These are phyloP conservation scores for Kondoa subrosea DNA, from an alignment of 768 basidiomycete genomes.

Conservation along the genomic window DNA sequence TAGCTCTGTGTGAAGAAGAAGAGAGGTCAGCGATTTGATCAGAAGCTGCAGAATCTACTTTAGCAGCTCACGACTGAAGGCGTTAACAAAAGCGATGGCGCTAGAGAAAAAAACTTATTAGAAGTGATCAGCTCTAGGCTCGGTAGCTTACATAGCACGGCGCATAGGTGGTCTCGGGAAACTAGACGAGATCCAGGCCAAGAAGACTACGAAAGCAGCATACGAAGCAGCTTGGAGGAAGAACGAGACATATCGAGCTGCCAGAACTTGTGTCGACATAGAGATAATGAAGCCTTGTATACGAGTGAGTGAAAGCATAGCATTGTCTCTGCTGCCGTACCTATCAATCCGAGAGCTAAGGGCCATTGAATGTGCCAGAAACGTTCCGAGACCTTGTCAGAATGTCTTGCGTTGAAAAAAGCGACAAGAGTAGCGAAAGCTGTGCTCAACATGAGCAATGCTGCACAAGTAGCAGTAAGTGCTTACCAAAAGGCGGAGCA, in stretches of 20 bases:
- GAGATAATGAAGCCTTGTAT: constrained; percentile 55
- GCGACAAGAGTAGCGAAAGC: constrained; percentile 8
- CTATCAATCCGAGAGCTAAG: constrained; percentile 46
- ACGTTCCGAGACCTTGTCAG: constrained; percentile 54
- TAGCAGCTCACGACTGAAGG: constrained; percentile 8
- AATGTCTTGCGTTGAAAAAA: constrained; percentile 37
- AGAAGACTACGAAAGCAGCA: constrained; percentile 23
- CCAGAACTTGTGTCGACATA: constrained; percentile 46
- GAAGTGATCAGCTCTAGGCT: no score
- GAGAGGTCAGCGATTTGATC: constrained; percentile 53
- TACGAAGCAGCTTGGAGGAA: constrained; percentile 44
- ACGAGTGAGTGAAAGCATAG: no score
- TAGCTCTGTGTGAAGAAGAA: constrained; percentile 55
- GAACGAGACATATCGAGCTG: constrained; percentile 30
- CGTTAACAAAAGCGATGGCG: constrained; percentile 44
- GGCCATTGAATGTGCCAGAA: constrained; percentile 49
- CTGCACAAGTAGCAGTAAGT: no score
- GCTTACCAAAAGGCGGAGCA: constrained; percentile 30
- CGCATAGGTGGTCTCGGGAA: constrained; percentile 71
- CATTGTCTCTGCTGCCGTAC: no score
- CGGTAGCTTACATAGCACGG: constrained; percentile 44
- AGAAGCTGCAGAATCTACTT: background rate
- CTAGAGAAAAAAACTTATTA: no score
- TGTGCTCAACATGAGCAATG: no score
- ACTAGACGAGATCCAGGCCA: constrained; percentile 40